A percentile compares a stretch with the other conserved stretches of the same genome.
Conservation (phyloP, 1,284 basidiomycete species). For the Earliella scabrosa region DNA sequence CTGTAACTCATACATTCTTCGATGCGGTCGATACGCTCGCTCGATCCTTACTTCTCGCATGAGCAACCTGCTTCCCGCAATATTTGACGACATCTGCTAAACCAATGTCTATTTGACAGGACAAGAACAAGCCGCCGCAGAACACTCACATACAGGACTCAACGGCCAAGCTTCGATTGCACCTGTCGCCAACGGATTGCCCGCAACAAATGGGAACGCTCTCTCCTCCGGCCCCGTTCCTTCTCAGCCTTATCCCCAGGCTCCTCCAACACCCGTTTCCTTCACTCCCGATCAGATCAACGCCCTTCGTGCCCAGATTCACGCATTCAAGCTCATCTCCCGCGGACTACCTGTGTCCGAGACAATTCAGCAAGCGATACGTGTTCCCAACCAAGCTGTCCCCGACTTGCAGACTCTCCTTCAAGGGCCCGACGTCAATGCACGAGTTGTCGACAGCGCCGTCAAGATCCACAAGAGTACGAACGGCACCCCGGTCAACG, state of each 20-base stretch:
- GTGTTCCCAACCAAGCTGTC: constrained; percentile 59
- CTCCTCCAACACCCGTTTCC: constrained; percentile 66
- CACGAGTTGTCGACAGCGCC: constrained; percentile 75
- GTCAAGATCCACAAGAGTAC: constrained; percentile 78
- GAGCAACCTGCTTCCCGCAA: too few relatives aligned
- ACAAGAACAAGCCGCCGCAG: constrained; percentile 20
- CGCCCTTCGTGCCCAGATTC: constrained; percentile 87
- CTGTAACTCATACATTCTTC: too few relatives aligned
- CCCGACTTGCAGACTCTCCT: constrained; percentile 69
- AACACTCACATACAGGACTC: constrained; percentile 24
- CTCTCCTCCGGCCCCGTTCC: constrained; percentile 36
- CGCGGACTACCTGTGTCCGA: constrained; percentile 84
- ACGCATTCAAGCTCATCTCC: constrained; percentile 86
- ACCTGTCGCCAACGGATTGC: constrained; percentile 32
- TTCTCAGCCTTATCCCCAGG: constrained; percentile 35
- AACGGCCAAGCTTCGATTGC: constrained; percentile 26
- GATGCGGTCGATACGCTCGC: too few relatives aligned
- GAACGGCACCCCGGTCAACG: constrained; percentile 23
- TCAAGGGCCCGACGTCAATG: constrained; percentile 59
- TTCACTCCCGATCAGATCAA: constrained; percentile 87
- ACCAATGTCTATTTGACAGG: too few relatives aligned
- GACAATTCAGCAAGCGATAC: constrained; percentile 79
- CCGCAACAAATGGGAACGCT: constrained; percentile 29
- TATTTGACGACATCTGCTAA: too few relatives aligned
- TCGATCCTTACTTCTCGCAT: too few relatives aligned